phyloP scores from a whole-genome alignment of 768 basidiomycete genomes.

The Amyloporia xantha region DNA sequence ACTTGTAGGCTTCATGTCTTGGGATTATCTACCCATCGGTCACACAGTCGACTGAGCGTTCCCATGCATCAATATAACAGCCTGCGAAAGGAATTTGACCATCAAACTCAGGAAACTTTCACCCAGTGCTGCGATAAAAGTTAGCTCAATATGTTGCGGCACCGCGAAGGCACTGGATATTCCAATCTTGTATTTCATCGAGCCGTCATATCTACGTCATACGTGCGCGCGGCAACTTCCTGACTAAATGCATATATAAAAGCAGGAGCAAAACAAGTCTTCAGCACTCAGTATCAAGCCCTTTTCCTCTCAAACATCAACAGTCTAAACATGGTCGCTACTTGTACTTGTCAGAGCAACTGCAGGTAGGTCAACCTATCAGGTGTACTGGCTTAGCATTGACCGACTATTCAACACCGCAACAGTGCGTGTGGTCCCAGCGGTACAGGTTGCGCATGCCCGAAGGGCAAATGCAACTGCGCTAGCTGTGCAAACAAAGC shows the following conservation, averaged over 20 bases:
- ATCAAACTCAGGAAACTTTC: too few species aligned
- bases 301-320: neutral
- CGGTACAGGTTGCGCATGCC: constrained; percentile 27
- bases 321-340: constrained; percentile 15
- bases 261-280: neutral
- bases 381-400: neutral
- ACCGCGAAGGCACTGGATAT: neutral
- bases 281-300: neutral
- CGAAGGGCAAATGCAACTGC: constrained; percentile 27
- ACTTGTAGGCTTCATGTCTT: too few species aligned
- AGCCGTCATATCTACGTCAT: neutral
- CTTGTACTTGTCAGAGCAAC: constrained; percentile 24
- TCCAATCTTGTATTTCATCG: neutral
- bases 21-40: too few species aligned
- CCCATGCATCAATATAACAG: too few species aligned
- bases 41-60: too few species aligned
- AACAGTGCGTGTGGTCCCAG: constrained; percentile 25
- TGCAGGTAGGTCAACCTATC: constrained; percentile 21
- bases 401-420: neutral
- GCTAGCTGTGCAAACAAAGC: constrained; percentile 24
- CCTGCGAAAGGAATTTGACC: too few species aligned
- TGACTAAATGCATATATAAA: neutral
- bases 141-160: too few species aligned
- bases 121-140: too few species aligned
- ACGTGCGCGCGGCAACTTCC: neutral